Conservation (phyloP, 73 alveolate species). For the Symbiodinium pilosum region DNA sequence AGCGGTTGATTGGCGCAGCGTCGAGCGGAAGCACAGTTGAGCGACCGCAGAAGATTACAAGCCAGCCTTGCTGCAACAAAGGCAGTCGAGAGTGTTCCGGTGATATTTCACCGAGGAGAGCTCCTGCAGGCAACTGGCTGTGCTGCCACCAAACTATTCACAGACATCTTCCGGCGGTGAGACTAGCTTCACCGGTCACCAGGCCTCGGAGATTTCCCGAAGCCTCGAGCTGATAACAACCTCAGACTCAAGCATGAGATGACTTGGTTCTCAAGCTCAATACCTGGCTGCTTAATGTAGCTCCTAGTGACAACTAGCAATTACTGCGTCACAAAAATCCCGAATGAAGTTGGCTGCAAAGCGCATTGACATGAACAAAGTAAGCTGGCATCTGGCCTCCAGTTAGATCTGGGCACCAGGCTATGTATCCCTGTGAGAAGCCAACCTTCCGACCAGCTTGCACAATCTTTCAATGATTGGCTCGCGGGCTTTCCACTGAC, state of each 20-base stretch:
- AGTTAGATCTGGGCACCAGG: neutral
- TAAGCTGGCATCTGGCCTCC: neutral
- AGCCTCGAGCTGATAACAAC: constrained; percentile 97
- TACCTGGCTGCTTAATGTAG: too few relatives aligned
- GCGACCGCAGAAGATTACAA: neutral
- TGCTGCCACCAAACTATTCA: too few relatives aligned
- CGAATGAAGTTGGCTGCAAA: too few relatives aligned
- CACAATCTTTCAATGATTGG: too few relatives aligned
- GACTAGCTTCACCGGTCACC: too few relatives aligned
- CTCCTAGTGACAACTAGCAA: too few relatives aligned
- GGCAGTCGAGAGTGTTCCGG: constrained; percentile 96
- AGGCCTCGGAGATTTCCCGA: constrained; percentile 96
- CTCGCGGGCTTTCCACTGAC: too few relatives aligned
- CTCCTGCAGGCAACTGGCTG: constrained; percentile 95
- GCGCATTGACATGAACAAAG: neutral
- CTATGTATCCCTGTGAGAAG: constrained; percentile 97
- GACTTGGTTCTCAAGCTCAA: too few relatives aligned
- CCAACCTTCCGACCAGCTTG: too few relatives aligned
- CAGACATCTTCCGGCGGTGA: too few relatives aligned
- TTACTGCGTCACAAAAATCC: too few relatives aligned
- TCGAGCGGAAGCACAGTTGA: neutral
- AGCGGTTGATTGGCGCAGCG: neutral
- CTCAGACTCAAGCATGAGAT: too few relatives aligned
- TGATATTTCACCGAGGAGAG: constrained; percentile 96
- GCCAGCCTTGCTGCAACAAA: constrained; percentile 51